Evolutionary conservation across 495 filamentous ascomycete genomes (phyloP).

Genomic region (Aspergillus hancockii): DNA sequence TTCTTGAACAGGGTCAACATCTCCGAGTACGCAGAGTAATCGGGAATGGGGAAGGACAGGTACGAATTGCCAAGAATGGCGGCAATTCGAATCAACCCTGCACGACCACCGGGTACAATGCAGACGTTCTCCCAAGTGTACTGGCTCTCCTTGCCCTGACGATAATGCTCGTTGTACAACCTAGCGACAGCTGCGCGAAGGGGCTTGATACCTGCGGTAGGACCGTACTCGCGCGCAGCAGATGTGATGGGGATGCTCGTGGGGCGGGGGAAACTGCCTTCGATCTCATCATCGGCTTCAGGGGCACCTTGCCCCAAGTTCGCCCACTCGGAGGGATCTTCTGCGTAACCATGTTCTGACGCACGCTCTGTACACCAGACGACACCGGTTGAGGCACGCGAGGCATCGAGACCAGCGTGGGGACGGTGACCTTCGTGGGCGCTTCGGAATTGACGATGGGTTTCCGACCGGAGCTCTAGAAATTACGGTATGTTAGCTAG

Average conservation of each 20-base stretch:
- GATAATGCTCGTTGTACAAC: constrained; percentile 91
- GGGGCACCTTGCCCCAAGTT: constrained; percentile 95
- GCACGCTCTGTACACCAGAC: constrained; percentile 87
- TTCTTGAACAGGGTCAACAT: constrained; percentile 93
- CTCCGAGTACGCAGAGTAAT: constrained; percentile 87
- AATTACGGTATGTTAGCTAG: constrained; percentile 18
- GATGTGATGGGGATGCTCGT: constrained; percentile 75
- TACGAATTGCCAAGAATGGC: constrained; percentile 92
- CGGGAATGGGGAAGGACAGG: constrained; percentile 81
- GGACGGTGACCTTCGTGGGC: constrained; percentile 87
- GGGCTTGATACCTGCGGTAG: constrained; percentile 90
- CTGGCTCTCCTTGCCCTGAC: constrained; percentile 81
- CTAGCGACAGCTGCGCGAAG: constrained; percentile 86
- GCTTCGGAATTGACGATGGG: constrained; percentile 81
- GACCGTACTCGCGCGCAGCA: constrained; percentile 83
- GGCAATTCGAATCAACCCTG: constrained; percentile 90
- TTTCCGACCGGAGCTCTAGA: constrained; percentile 70
- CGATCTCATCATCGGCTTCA: constrained; percentile 91
- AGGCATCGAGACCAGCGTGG: constrained; percentile 86
- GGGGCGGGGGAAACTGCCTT: constrained; percentile 86
- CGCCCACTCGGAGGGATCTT: constrained; percentile 82
- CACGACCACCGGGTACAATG: constrained; percentile 91
- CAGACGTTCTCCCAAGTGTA: constrained; percentile 99
- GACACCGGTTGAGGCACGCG: constrained; percentile 78
- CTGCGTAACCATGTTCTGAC: constrained; percentile 75